These are phyloP conservation scores for Saccharomycopsis vini DNA, from an alignment of 805 yeast genomes.

Conservation along the genomic window DNA sequence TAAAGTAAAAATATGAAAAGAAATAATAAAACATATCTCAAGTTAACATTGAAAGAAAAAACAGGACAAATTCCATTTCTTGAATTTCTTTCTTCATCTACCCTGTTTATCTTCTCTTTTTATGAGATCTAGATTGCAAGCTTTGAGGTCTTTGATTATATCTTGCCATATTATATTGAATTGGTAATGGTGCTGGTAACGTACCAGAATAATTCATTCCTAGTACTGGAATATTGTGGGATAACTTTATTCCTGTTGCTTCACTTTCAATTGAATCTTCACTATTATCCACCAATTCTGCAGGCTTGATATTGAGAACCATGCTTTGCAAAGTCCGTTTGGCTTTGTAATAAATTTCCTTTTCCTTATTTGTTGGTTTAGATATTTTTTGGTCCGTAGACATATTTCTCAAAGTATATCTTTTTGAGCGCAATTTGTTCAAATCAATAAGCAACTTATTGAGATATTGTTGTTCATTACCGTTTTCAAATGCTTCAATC, in stretches of 20 bases:
- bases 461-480: constrained; percentile 35
- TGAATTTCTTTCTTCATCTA: too few relatives aligned
- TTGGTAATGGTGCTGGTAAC: constrained; percentile 51
- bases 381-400: too few relatives aligned
- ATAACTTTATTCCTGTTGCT: constrained; percentile 28
- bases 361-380: constrained; percentile 38
- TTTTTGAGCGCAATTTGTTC: constrained; percentile 39
- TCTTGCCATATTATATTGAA: constrained; percentile 5
- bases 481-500: constrained; percentile 36
- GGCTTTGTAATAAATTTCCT: constrained; percentile 32
- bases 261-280: constrained; percentile 26
- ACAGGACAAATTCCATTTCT: too few relatives aligned
- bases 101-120: constrained; percentile 12
- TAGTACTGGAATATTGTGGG: constrained; percentile 52
- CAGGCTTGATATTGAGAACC: constrained; percentile 27
- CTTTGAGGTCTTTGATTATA: not conserved
- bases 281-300: constrained; percentile 27
- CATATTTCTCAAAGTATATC: constrained; percentile 29
- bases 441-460: constrained; percentile 39
- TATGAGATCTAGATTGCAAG: constrained; percentile 7
- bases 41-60: too few relatives aligned
- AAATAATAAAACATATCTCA: too few relatives aligned
- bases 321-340: constrained; percentile 40
- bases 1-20: too few relatives aligned
- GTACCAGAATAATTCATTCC: constrained; percentile 70